These are phyloP conservation scores for Microglena sp. DNA, from an alignment of 139 green algal species.

Conservation along the genomic window DNA sequence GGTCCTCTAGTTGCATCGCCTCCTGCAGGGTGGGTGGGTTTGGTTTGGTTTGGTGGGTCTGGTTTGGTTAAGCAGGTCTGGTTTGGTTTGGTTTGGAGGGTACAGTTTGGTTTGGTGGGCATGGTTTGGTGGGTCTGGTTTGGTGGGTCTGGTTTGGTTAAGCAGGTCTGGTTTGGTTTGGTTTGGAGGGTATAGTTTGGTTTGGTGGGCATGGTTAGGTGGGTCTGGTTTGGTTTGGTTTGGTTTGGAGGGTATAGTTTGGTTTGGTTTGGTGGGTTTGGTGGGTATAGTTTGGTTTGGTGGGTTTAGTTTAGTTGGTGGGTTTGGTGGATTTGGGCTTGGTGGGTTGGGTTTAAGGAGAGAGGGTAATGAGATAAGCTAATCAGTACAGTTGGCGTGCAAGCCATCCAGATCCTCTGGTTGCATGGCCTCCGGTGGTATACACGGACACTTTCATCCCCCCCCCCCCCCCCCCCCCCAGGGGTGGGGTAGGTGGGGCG, in stretches of 20 bases:
- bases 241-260: not conserved
- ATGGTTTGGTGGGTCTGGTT: not conserved
- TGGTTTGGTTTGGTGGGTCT: not conserved
- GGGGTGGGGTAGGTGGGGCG: no score
- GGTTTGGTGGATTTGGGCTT: not conserved
- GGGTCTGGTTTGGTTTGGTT: constrained; percentile 3
- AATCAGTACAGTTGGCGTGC: no score
- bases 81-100: not conserved
- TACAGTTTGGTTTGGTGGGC: not conserved
- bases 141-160: not conserved
- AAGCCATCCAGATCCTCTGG: no score
- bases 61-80: not conserved
- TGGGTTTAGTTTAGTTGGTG: not conserved
- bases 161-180: not conserved
- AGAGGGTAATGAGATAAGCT: no score
- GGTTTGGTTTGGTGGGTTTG: not conserved
- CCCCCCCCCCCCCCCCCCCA: no score
- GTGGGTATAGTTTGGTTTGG: not conserved
- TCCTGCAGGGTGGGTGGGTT: not conserved
- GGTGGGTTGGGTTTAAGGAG: no score
- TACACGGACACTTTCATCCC: no score
- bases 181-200: not conserved
- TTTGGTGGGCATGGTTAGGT: not conserved
- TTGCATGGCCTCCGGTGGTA: no score
- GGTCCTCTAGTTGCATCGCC: constrained; percentile 7